Evolutionary conservation across 441 rosid genomes (phyloP).

Genomic region (Mallotus repandus): DNA sequence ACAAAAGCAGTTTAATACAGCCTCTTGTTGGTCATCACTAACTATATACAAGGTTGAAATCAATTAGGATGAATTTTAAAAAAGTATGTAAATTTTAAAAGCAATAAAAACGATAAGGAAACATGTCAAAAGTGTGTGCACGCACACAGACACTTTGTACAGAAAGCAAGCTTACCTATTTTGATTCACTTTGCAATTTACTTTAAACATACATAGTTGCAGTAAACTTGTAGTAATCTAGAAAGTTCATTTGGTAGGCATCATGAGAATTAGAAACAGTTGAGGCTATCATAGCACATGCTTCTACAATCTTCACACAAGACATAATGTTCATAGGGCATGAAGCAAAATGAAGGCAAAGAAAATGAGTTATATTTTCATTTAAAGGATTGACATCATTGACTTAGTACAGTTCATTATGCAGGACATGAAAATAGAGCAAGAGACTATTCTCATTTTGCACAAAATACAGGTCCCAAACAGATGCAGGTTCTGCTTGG

Average conservation of each 20-base stretch:
- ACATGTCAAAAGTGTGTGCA: not conserved
- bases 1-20: conserved; percentile 12
- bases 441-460: not conserved
- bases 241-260: not conserved
- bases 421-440: not conserved
- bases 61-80: not conserved
- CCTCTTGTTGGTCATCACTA: not conserved
- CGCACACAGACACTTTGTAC: not conserved
- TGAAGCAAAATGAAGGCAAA: too few species aligned
- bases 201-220: not conserved
- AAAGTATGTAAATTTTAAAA: not conserved
- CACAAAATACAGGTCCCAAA: not conserved
- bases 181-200: conserved; percentile 1
- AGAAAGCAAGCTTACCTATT: not conserved
- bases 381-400: not conserved
- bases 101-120: conserved; percentile 13
- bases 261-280: not conserved
- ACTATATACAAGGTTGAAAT: not conserved
- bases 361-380: too few species aligned
- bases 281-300: not conserved
- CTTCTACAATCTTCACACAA: not conserved
- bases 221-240: not conserved
- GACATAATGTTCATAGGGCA: not conserved
- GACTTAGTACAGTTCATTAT: not conserved
- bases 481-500: too few species aligned